A percentile compares a stretch with the other conserved stretches of the same genome.
Evolutionary conservation across 177 flowering plant genomes (phyloP).

Genomic region (Vitis hybrid): DNA sequence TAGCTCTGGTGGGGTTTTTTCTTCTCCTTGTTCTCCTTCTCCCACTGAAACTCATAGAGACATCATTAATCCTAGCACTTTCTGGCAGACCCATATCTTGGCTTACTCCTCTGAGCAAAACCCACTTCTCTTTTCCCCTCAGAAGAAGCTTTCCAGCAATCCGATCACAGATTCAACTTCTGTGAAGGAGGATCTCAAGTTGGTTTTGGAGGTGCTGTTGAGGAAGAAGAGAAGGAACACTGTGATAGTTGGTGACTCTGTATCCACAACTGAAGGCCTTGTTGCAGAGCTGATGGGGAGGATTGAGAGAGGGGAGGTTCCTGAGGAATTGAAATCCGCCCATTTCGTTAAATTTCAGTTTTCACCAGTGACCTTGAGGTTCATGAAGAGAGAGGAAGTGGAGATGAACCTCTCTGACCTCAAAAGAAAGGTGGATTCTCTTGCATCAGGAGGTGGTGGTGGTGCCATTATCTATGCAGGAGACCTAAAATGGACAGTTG

Average conservation of each 20-base stretch:
- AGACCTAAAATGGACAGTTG: slow-evolving; percentile 75
- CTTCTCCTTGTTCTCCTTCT: slow-evolving; percentile 51
- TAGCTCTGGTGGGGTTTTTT: slow-evolving; percentile 42
- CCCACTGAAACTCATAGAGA: slow-evolving; percentile 24
- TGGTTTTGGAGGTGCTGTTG: slow-evolving; percentile 58
- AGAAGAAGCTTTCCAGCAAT: slow-evolving; percentile 27
- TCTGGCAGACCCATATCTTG: slow-evolving; percentile 56
- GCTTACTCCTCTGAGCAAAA: slow-evolving; percentile 44
- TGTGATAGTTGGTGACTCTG: slow-evolving; percentile 66
- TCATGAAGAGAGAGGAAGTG: slow-evolving; percentile 77
- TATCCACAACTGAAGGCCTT: slow-evolving; percentile 45
- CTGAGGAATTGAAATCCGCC: slow-evolving; percentile 54
- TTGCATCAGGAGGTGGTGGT: slow-evolving; percentile 33
- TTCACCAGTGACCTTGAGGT: slow-evolving; percentile 48
- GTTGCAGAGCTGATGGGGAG: slow-evolving; percentile 58
- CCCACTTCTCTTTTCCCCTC: slow-evolving; percentile 50
- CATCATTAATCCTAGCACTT: slow-evolving; percentile 24
- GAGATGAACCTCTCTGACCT: slow-evolving; percentile 51
- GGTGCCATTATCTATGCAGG: slow-evolving; percentile 71
- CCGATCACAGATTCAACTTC: slow-evolving; percentile 18
- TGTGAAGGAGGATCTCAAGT: slow-evolving; percentile 49
- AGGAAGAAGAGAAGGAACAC: slow-evolving; percentile 60
- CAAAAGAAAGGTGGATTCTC: slow-evolving; percentile 52
- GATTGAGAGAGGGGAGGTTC: slow-evolving; percentile 69
- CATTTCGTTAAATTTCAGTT: slow-evolving; percentile 58